Base-by-base conservation (phyloP, 2,329 filamentous ascomycete genomes). In the Fusarium sterilihyphosum region DNA sequence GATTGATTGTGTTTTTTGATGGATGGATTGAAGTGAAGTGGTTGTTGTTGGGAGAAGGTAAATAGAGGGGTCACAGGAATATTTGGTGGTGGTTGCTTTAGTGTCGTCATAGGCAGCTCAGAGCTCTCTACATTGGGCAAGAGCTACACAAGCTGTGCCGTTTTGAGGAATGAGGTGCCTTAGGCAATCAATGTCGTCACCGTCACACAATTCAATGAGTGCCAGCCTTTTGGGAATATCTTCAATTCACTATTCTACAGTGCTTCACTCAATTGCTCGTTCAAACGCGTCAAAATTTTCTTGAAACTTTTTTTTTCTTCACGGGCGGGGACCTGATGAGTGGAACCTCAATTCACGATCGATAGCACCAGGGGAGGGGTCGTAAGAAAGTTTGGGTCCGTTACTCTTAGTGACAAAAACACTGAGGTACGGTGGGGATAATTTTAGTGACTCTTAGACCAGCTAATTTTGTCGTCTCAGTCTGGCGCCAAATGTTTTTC, bases 21-120 rank as follows among this genome's bases (percentile, higher is more conserved):
- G 41, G 16, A 1, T 29, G 8, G 50, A 67, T 47, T 29, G 24
- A 41, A 11, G 43, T 37, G 37, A 58, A 44, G 66, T 65, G 61
- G 59, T 65, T 22, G 67, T 40, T 54, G 43, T n/a, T 52, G 57
- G 31, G 37, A 46, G 18, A 68, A 41, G 40, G 66, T 66, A 66
- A 61, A 71, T 71, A 71, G 67, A 70, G 67, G 67, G 67, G 67
- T 70, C 31, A 12, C 33, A 24, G 29, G 31, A 50, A 33, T n/a
- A 31, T 61, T 35, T 50, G 38, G 59, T 65, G 65, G 41, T 58
- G 49, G 52, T 63, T 31, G 16, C 29, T 56, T 44, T 70, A 47
- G 67, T 70, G 67, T 70, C 67, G 67, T 70, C 67, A 70, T 71
- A 70, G 67, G 67, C 33, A 54, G 54, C 64, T 54, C 29, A 68